These are phyloP conservation scores for Chalciporus piperatus DNA, from an alignment of 768 basidiomycete genomes.

Conservation along the genomic window DNA sequence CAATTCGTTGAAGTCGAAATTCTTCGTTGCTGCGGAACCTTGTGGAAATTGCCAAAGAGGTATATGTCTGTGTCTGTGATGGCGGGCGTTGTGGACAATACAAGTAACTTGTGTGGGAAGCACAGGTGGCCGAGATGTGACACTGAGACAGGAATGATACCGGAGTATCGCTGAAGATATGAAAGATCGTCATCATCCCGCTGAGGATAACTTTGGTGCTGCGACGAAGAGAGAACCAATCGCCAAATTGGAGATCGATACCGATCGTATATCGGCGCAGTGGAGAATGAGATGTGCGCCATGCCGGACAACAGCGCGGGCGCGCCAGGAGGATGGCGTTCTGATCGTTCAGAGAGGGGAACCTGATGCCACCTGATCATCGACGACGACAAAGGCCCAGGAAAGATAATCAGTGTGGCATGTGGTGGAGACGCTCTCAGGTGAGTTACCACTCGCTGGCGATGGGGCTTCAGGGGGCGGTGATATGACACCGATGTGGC, in stretches of 20 bases:
- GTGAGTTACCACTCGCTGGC: constrained; percentile 5
- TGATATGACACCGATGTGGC: neutral
- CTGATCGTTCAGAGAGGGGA: neutral
- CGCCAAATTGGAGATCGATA: neutral
- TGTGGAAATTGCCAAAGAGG: no score
- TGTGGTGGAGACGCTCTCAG: neutral
- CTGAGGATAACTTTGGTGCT: neutral
- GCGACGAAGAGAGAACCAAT: constrained; percentile 6
- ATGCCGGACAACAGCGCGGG: neutral
- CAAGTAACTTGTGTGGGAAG: neutral
- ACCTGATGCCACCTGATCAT: neutral
- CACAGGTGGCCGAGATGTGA: neutral
- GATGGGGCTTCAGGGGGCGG: constrained; percentile 15
- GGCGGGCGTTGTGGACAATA: constrained; percentile 10
- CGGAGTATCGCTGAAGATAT: constrained; percentile 12
- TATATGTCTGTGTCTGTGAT: neutral
- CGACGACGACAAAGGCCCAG: neutral
- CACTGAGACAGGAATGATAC: constrained; percentile 7
- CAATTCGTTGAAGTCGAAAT: no score
- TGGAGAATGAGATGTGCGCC: constrained; percentile 20
- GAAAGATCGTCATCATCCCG: neutral
- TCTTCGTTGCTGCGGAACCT: neutral
- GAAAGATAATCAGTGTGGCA: neutral
- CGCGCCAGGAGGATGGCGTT: constrained; percentile 2
- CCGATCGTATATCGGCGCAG: constrained; percentile 16